These are phyloP conservation scores for Colletotrichum sp. DNA, from an alignment of 2,329 filamentous ascomycete genomes.

Conservation along the genomic window DNA sequence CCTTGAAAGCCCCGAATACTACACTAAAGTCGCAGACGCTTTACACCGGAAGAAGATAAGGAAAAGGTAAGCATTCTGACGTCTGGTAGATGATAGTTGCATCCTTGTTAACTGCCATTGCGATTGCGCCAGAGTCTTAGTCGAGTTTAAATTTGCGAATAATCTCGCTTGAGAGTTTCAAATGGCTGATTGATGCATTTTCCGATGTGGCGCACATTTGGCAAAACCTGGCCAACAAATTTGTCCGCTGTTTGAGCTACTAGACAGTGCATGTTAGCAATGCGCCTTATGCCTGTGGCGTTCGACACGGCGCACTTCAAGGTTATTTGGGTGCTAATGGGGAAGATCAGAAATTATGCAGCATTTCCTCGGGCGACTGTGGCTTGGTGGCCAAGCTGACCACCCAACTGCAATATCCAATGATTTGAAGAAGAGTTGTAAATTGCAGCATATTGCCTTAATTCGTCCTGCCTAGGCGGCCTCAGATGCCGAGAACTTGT, in stretches of 20 bases:
- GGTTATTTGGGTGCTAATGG: background rate
- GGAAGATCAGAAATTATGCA: background rate
- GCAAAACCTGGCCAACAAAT: background rate
- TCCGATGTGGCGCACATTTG: background rate
- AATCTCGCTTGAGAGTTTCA: background rate
- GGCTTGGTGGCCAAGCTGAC: background rate
- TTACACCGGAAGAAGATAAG: background rate
- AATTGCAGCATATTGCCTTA: background rate
- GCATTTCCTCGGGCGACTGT: background rate
- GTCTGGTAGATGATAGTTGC: background rate
- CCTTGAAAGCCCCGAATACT: background rate
- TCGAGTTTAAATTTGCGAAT: background rate
- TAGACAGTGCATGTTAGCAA: background rate
- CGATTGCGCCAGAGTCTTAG: background rate
- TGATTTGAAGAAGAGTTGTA: background rate
- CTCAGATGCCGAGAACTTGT: background rate
- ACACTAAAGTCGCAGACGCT: background rate
- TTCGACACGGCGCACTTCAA: background rate
- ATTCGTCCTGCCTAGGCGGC: background rate
- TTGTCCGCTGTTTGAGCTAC: background rate
- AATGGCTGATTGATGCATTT: background rate
- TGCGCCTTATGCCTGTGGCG: background rate
- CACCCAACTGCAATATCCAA: background rate
- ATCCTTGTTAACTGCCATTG: background rate
- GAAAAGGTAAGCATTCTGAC: fast-evolving